Conservation (phyloP, 208 protist species). For the Kentomonas sorsogonicus region DNA sequence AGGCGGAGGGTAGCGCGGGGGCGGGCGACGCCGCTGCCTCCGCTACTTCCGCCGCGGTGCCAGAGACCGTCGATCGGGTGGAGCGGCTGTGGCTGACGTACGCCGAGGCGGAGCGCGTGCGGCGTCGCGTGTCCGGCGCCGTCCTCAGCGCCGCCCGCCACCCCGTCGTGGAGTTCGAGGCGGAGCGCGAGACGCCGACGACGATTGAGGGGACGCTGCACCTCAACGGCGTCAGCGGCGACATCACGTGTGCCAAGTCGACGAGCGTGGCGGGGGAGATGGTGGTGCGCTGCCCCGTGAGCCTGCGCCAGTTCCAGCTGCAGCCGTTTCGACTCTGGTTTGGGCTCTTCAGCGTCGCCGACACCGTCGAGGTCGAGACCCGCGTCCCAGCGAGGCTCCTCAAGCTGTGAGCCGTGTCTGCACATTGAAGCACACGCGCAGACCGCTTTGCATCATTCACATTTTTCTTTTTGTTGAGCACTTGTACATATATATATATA, state of each 20-base stretch:
- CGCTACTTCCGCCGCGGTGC: background rate
- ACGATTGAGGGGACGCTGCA: slow-evolving; percentile 43
- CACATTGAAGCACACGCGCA: background rate
- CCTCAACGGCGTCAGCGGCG: slow-evolving; percentile 51
- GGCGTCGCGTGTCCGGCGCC: slow-evolving; percentile 33
- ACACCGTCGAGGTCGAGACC: slow-evolving; percentile 77
- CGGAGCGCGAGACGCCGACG: slow-evolving; percentile 8
- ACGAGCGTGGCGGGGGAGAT: slow-evolving; percentile 61
- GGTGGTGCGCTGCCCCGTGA: slow-evolving; percentile 73
- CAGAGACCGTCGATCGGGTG: slow-evolving; percentile 5
- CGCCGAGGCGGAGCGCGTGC: slow-evolving; percentile 56
- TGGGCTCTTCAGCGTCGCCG: slow-evolving; percentile 65
- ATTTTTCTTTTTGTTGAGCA: background rate
- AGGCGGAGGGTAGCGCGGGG: background rate
- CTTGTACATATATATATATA: too few relatives aligned
- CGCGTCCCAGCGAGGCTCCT: slow-evolving; percentile 54
- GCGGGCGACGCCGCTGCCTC: background rate
- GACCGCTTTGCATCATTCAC: too few relatives aligned
- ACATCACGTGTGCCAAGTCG: slow-evolving; percentile 52
- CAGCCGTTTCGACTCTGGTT: slow-evolving; percentile 50
- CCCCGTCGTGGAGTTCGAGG: slow-evolving; percentile 63
- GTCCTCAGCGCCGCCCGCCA: slow-evolving; percentile 59
- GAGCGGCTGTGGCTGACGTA: slow-evolving; percentile 56
- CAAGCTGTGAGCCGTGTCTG: slow-evolving; percentile 19
- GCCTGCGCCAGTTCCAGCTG: slow-evolving; percentile 50